Evolutionary conservation across 2,329 filamentous ascomycete species (phyloP).

Genomic region (Thelonectria discophora): DNA sequence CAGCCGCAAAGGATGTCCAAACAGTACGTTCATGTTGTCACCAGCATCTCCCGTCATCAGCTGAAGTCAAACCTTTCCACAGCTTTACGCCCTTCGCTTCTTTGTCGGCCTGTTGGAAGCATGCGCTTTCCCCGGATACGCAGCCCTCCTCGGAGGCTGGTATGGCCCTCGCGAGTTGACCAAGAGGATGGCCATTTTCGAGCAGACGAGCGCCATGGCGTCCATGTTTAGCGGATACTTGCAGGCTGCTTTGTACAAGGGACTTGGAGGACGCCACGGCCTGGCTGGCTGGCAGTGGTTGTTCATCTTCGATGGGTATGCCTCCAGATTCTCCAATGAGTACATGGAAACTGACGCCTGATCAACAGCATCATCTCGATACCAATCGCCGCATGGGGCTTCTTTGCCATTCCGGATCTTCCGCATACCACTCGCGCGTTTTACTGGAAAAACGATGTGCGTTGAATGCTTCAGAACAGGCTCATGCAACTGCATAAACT

Average conservation of each 20-base stretch:
- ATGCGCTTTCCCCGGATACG: slow-evolving; percentile 37
- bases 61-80: not conserved
- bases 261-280: slow-evolving; percentile 45
- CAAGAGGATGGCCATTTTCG: slow-evolving; percentile 42
- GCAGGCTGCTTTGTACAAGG: slow-evolving; percentile 47
- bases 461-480: too few species aligned
- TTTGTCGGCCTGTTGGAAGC: slow-evolving; percentile 43
- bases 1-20: slow-evolving; percentile 36
- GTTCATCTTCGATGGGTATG: slow-evolving; percentile 47
- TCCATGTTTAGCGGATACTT: slow-evolving; percentile 45
- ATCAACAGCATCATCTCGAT: slow-evolving; percentile 14
- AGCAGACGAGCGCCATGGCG: slow-evolving; percentile 35
- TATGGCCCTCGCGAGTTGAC: slow-evolving; percentile 42
- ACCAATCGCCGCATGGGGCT: slow-evolving; percentile 13
- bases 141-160: slow-evolving; percentile 43
- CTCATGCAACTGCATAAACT: not conserved
- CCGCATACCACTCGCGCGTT: slow-evolving; percentile 13
- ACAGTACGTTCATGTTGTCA: slow-evolving; percentile 9
- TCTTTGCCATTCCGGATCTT: slow-evolving; percentile 15
- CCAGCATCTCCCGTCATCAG: not conserved
- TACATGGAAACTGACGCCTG: not conserved
- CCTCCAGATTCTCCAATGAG: not conserved
- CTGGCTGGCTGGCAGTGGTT: slow-evolving; percentile 51
- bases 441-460: slow-evolving; percentile 10
- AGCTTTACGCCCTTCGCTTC: slow-evolving; percentile 41